Evolutionary conservation across 768 basidiomycete species (phyloP).

Genomic region (Goffeauzyma gilvescens): DNA sequence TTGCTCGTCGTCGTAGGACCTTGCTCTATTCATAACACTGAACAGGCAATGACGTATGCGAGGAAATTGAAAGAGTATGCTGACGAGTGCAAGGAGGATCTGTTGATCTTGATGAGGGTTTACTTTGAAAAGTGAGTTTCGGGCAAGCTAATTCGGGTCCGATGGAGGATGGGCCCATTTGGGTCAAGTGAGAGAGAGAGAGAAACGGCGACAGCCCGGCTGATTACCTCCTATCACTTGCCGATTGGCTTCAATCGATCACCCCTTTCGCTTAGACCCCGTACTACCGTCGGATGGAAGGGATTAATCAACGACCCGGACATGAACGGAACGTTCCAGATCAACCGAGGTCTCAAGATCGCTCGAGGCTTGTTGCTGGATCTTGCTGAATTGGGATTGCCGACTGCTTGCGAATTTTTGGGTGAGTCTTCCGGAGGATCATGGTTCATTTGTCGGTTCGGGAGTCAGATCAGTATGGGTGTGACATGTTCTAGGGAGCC

Average conservation of each 20-base stretch:
- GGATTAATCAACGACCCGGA: constrained; percentile 92
- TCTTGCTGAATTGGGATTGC: constrained; percentile 72
- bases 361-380: constrained; percentile 75
- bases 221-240: neutral
- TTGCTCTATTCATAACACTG: constrained; percentile 81
- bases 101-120: constrained; percentile 90
- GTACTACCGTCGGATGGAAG: constrained; percentile 97
- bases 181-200: no score
- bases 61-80: constrained; percentile 59
- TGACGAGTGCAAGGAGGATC: constrained; percentile 57
- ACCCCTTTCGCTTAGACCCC: constrained; percentile 20
- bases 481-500: no score
- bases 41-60: constrained; percentile 74
- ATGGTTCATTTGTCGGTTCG: neutral
- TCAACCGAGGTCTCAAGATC: constrained; percentile 82
- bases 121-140: constrained; percentile 69
- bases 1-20: constrained; percentile 79
- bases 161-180: no score
- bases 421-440: constrained; percentile 18
- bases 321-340: constrained; percentile 75
- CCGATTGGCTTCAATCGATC: neutral
- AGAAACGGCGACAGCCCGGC: neutral
- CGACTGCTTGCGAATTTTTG: constrained; percentile 91
- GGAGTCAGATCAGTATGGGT: neutral
- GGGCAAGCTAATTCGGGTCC: neutral